Percentiles rank a stretch among this genome's conserved stretches.
Evolutionary conservation across 768 basidiomycete species (phyloP).

Genomic region (Russula earlei): DNA sequence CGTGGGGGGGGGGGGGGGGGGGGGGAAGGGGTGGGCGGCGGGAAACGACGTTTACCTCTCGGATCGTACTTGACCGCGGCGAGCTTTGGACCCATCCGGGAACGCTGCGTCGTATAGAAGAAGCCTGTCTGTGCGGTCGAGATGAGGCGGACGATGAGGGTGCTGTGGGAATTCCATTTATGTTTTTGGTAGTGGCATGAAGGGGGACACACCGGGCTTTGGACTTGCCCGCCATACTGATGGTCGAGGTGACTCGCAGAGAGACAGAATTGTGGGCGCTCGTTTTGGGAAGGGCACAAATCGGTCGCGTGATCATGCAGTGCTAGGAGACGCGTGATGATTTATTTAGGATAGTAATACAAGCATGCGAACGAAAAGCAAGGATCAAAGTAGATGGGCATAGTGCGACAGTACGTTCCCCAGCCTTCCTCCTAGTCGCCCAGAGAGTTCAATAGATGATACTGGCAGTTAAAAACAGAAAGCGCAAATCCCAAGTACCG

Average conservation of each 20-base stretch:
- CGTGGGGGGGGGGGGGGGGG: no score
- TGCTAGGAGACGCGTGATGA: neutral
- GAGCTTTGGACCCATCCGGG: constrained; percentile 66
- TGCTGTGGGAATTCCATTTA: constrained; percentile 35
- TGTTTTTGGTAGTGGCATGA: neutral
- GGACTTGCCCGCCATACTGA: constrained; percentile 46
- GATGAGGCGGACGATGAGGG: constrained; percentile 77
- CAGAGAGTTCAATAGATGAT: neutral
- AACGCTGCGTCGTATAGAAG: constrained; percentile 79
- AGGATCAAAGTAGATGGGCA: constrained; percentile 1
- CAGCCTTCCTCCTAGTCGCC: neutral
- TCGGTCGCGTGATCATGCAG: no score
- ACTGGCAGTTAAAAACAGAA: neutral
- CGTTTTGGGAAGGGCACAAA: no score
- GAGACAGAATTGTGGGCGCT: no score
- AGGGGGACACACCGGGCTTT: constrained; percentile 43
- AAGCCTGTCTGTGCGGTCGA: constrained; percentile 89
- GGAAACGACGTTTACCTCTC: constrained; percentile 42
- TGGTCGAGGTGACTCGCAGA: no score
- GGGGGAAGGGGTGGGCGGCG: neutral
- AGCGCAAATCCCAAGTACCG: neutral
- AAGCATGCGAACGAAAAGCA: neutral
- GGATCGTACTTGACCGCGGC: constrained; percentile 93
- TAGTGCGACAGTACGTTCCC: neutral
- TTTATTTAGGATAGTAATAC: constrained; percentile 14